Percentiles rank a stretch among this genome's conserved stretches.
Evolutionary conservation across 139 green algal species (phyloP).

Genomic region (Chlorella sp.): DNA sequence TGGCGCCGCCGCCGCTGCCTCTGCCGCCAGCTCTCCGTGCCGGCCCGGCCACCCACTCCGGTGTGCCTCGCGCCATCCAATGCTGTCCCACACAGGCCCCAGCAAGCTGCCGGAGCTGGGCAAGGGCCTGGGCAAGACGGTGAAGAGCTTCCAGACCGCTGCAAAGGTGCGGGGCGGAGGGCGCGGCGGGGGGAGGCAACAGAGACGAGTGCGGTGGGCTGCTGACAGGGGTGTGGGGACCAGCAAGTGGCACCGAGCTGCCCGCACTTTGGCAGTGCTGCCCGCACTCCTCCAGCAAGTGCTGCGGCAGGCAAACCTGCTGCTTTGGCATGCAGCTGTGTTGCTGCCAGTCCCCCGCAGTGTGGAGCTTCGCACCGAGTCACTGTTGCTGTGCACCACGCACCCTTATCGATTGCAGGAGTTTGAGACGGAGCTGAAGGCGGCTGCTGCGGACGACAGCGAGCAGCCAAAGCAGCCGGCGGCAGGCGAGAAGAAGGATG

Average conservation of each 20-base stretch:
- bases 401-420: too few species aligned
- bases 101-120: constrained; percentile 95
- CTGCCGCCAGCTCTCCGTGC: not conserved
- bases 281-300: too few species aligned
- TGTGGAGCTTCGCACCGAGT: too few species aligned
- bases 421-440: constrained; percentile 65
- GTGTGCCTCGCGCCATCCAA: not conserved
- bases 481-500: constrained; percentile 12
- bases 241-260: too few species aligned
- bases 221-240: too few species aligned
- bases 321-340: too few species aligned
- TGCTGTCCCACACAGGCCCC: constrained; percentile 59
- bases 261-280: too few species aligned
- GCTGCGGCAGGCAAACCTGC: too few species aligned
- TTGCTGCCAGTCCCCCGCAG: too few species aligned
- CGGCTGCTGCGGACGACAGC: constrained; percentile 2
- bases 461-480: not conserved
- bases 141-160: constrained; percentile 94
- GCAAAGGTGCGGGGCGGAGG: constrained; percentile 61
- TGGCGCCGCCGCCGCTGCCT: constrained; percentile 1
- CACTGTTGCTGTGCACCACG: too few species aligned
- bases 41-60: not conserved
- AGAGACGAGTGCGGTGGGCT: too few species aligned
- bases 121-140: constrained; percentile 92
- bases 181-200: too few species aligned